Evolutionary conservation across 1,139 yeast species (phyloP), one percentile per base, ranked within the genome.

Genomic region (Lodderomyces pseudojiufengensis): DNA sequence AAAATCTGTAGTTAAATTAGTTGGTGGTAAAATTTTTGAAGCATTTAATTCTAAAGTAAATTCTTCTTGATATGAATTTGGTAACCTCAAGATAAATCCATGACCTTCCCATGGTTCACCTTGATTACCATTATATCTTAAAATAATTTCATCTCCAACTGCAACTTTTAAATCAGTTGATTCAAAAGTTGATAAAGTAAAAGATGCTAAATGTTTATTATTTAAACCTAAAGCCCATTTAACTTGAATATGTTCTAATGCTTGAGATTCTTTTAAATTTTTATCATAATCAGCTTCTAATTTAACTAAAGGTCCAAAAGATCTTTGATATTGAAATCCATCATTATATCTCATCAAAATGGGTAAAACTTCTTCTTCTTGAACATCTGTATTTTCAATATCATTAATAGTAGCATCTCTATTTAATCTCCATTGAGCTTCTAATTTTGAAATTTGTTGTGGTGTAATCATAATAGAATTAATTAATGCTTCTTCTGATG

Each of bases 251-350:
- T 80, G 85, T 42, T 83, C 86, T 44, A 85, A 71, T 1, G 86
- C 84, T 52, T 82, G 92, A 2, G 88, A 77, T 54, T 87, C 96
- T 49, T 83, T 84, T 45, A 84, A 59, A 44, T 74, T 74, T 48
- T 74, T 76, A 57, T 87, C 95, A 53, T 78, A 78, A 44, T 85
- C 94, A 1, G 92, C 85, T 58, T 88, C 97, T 27, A 81, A 60
- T 51, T 85, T 75, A 23, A 90, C 82, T 41, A 90, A 65, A 0
- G 97, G 97, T 7, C 86, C 94, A 59, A 84, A 88, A 2, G 87
- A 75, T 40, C 87, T 66, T 58, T 88, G 96, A 57, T 90, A 88
- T 52, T 87, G 90, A 55, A 73, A 83, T 0, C 90, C 95, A 58
- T 87, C 95, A 38, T 73, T 76, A 55, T 86, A 90, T 42, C 92